Conservation (phyloP, 2,329 filamentous ascomycete species). For the Penicillium sp. region DNA sequence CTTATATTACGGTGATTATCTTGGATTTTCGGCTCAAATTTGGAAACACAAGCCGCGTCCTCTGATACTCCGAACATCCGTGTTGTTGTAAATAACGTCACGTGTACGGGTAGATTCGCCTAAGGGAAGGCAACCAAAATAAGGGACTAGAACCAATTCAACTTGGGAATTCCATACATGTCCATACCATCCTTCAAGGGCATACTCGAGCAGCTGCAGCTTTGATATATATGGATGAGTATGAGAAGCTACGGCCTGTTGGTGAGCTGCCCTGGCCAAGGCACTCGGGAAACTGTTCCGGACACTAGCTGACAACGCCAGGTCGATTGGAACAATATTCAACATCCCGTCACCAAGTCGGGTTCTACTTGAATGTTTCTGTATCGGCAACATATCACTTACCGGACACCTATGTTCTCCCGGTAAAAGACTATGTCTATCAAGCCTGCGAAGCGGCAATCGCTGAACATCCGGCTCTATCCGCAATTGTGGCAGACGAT, state of each 20-base stretch:
- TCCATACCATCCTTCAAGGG: background rate
- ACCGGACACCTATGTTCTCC: slow-evolving; percentile 23
- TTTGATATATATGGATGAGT: slow-evolving; percentile 54
- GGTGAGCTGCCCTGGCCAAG: slow-evolving; percentile 24
- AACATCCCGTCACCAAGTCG: slow-evolving; percentile 44
- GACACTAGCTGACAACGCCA: slow-evolving; percentile 17
- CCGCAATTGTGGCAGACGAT: slow-evolving; percentile 45
- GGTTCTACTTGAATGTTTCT: slow-evolving; percentile 48
- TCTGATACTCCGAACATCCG: background rate
- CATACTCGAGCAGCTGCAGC: background rate
- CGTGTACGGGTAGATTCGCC: slow-evolving; percentile 5
- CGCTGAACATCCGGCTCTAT: slow-evolving; percentile 45
- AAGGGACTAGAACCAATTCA: background rate
- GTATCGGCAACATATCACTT: slow-evolving; percentile 42
- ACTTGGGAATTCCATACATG: background rate
- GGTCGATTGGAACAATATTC: slow-evolving; percentile 49
- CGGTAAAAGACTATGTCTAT: slow-evolving; percentile 37
- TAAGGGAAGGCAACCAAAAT: background rate
- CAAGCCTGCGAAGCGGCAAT: slow-evolving; percentile 41
- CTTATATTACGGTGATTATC: no score
- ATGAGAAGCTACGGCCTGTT: slow-evolving; percentile 32
- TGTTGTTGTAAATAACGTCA: background rate
- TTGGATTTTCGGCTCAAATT: no score
- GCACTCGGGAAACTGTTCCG: background rate
- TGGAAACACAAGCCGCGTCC: no score